Evolutionary conservation across 805 yeast species (phyloP).

Genomic region (Ogataea naganishii): DNA sequence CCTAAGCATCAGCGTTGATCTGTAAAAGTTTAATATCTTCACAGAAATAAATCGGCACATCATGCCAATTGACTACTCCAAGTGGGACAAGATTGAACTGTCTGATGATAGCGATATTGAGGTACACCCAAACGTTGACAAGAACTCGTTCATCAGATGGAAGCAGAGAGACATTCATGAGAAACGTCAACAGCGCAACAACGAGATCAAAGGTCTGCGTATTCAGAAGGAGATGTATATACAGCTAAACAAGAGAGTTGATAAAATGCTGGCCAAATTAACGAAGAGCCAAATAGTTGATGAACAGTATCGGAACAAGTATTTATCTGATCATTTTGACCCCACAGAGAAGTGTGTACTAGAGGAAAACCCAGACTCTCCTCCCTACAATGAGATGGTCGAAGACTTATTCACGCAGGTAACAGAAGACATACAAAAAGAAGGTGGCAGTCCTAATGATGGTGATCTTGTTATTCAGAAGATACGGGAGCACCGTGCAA

Average conservation of each 20-base stretch:
- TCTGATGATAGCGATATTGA: slow-evolving; percentile 97
- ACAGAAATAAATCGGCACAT: too few relatives aligned
- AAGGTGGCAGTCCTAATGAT: slow-evolving; percentile 35
- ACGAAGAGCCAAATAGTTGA: slow-evolving; percentile 28
- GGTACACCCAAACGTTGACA: slow-evolving; percentile 97
- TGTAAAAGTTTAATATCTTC: too few relatives aligned
- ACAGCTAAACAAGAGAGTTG: slow-evolving; percentile 66
- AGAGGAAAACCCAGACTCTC: slow-evolving; percentile 27
- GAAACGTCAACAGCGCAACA: slow-evolving; percentile 71
- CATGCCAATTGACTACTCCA: slow-evolving; percentile 74
- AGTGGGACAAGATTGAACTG: slow-evolving; percentile 94
- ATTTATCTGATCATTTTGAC: slow-evolving; percentile 46
- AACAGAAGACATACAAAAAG: slow-evolving; percentile 46
- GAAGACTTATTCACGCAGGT: slow-evolving; percentile 82
- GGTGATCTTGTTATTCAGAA: slow-evolving; percentile 29
- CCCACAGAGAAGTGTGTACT: slow-evolving; percentile 41
- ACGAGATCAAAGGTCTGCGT: slow-evolving; percentile 66
- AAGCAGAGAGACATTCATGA: slow-evolving; percentile 96
- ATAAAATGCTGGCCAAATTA: slow-evolving; percentile 41
- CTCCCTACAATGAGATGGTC: slow-evolving; percentile 86
- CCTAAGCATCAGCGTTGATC: too few relatives aligned
- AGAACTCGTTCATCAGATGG: slow-evolving; percentile 87
- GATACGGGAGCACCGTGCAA: slow-evolving; percentile 54
- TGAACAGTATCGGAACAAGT: slow-evolving; percentile 27
- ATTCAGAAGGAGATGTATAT: slow-evolving; percentile 77